Conservation (phyloP, 257 asterid genomes). For the Lantana camara region DNA sequence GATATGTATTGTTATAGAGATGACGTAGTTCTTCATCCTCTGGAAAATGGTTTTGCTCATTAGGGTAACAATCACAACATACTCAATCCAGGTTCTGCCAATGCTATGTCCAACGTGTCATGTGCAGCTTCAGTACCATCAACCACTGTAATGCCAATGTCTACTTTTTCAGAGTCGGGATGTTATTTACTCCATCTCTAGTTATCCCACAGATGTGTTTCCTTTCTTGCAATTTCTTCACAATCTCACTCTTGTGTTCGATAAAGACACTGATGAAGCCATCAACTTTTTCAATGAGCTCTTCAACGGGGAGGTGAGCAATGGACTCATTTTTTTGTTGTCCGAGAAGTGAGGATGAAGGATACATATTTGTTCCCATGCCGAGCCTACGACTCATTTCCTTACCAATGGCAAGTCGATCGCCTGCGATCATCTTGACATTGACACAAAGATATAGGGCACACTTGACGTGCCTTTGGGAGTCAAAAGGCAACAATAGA, state of each 20-base stretch:
- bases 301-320: constrained; percentile 48
- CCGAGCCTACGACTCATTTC: constrained; percentile 65
- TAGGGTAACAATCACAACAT: constrained; percentile 52
- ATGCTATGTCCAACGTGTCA: constrained; percentile 53
- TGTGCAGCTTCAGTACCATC: constrained; percentile 67
- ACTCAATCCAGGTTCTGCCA: constrained; percentile 58
- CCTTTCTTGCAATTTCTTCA: constrained; percentile 58
- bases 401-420: constrained; percentile 62
- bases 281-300: constrained; percentile 60
- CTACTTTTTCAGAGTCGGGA: constrained; percentile 57
- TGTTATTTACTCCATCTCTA: constrained; percentile 68
- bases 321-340: constrained; percentile 54
- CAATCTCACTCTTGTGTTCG: constrained; percentile 62
- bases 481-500: constrained; percentile 74
- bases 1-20: constrained; percentile 60
- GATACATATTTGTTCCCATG: constrained; percentile 71
- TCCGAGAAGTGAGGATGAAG: constrained; percentile 64
- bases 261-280: constrained; percentile 62
- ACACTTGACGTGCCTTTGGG: constrained; percentile 76
- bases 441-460: constrained; percentile 78
- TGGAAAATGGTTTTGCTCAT: constrained; percentile 61
- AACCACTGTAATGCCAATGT: constrained; percentile 61
- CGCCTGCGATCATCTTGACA: constrained; percentile 86
- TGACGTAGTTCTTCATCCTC: constrained; percentile 69
- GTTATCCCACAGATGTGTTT: constrained; percentile 67